These are phyloP conservation scores for Rhodotorula sp. DNA, from an alignment of 1,284 basidiomycete species.

Conservation along the genomic window DNA sequence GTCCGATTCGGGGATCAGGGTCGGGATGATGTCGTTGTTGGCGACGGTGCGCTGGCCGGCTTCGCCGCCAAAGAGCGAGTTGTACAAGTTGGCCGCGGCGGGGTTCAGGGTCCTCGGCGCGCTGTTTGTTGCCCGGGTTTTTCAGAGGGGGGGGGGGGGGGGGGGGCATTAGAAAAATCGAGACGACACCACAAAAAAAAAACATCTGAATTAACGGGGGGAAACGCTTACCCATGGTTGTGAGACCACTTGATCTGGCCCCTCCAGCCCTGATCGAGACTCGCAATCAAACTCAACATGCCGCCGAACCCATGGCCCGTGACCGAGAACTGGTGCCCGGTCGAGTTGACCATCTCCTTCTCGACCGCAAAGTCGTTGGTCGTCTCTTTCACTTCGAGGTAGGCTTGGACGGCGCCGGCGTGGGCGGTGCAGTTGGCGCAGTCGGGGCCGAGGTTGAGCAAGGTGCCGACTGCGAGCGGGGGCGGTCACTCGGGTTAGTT, in stretches of 20 bases:
- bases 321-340: slow-evolving; percentile 42
- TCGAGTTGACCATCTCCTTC: slow-evolving; percentile 33
- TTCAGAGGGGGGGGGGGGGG: too few relatives aligned
- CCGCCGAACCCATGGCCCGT: slow-evolving; percentile 44
- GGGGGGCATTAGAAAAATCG: too few relatives aligned
- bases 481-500: too few relatives aligned
- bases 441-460: slow-evolving; percentile 22
- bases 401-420: slow-evolving; percentile 37
- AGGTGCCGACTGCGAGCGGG: slow-evolving; percentile 20
- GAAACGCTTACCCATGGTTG: slow-evolving; percentile 7
- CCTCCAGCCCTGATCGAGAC: slow-evolving; percentile 40
- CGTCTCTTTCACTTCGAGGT: slow-evolving; percentile 42
- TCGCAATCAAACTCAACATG: slow-evolving; percentile 39
- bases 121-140: too few relatives aligned
- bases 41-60: slow-evolving; percentile 42
- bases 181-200: too few relatives aligned
- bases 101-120: slow-evolving; percentile 41
- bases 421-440: slow-evolving; percentile 42
- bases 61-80: slow-evolving; percentile 42
- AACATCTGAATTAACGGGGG: too few relatives aligned
- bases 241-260: slow-evolving; percentile 32
- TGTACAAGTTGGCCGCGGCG: slow-evolving; percentile 38
- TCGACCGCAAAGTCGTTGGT: slow-evolving; percentile 43
- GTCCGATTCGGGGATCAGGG: slow-evolving; percentile 38
- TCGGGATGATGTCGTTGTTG: slow-evolving; percentile 39